These are phyloP conservation scores for Symbiodinium pilosum DNA, from an alignment of 73 alveolate genomes.

Conservation along the genomic window DNA sequence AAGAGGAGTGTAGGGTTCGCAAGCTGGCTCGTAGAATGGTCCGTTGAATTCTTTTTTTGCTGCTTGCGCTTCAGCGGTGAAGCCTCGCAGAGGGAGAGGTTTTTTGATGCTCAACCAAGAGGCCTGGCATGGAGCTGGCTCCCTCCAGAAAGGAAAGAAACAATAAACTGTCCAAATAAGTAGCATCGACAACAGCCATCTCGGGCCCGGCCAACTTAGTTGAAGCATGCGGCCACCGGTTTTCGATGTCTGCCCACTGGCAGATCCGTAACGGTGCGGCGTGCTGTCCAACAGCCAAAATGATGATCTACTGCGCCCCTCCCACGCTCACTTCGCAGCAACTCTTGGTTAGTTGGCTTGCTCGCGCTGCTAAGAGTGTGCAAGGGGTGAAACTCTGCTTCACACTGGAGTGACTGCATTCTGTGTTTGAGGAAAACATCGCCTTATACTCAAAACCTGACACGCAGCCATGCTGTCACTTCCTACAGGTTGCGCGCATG, in stretches of 20 bases:
- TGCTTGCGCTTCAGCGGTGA: not conserved
- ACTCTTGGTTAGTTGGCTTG: not conserved
- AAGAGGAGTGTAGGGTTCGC: too few species aligned
- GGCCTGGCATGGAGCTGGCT: not conserved
- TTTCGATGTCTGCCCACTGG: not conserved
- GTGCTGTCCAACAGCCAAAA: conserved; percentile 15
- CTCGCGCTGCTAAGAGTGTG: not conserved
- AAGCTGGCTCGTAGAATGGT: too few species aligned
- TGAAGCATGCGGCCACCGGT: too few species aligned
- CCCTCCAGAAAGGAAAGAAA: too few species aligned
- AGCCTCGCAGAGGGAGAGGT: not conserved
- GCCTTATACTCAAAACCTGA: too few species aligned
- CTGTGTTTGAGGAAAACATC: too few species aligned
- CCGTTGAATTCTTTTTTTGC: too few species aligned
- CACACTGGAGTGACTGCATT: not conserved
- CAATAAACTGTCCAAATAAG: too few species aligned
- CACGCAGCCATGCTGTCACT: not conserved
- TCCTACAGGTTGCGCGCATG: not conserved
- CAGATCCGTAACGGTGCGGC: not conserved
- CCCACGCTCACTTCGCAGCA: not conserved
- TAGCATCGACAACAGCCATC: too few species aligned
- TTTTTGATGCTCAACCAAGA: not conserved
- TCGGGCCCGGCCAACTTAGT: too few species aligned
- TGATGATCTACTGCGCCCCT: not conserved
- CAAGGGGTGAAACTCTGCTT: not conserved